These are phyloP conservation scores for Termitomyces sp. DNA, from an alignment of 768 basidiomycete species.

Conservation along the genomic window DNA sequence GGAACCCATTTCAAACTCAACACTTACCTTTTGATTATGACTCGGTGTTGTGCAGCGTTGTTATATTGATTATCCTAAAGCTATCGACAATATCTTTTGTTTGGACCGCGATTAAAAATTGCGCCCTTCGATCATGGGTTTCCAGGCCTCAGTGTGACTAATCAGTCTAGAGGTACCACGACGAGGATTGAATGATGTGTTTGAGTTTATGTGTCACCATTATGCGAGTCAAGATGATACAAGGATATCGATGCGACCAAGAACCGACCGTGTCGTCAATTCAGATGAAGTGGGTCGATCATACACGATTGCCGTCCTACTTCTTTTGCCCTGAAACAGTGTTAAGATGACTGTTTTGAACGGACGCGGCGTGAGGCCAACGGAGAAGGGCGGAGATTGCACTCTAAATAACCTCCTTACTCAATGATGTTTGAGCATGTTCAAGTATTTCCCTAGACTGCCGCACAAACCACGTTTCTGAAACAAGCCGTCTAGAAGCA, in stretches of 20 bases:
- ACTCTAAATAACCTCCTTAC: neutral
- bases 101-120: neutral
- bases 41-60: neutral
- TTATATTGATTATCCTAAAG: neutral
- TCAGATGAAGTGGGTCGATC: neutral
- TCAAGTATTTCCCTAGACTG: neutral
- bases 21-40: neutral
- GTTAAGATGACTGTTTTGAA: neutral
- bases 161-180: neutral
- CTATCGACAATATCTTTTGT: neutral
- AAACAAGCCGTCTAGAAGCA: neutral
- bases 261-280: neutral
- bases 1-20: neutral
- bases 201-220: no score
- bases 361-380: neutral
- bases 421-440: neutral
- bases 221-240: neutral
- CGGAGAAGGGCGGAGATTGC: neutral
- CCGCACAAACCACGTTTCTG: neutral
- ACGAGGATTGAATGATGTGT: neutral
- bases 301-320: neutral
- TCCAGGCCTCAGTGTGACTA: neutral
- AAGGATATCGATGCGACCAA: neutral
- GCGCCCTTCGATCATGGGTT: neutral
- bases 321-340: neutral